Evolutionary conservation across 2,329 filamentous ascomycete genomes (phyloP).

Genomic region (Colletotrichum sp.): DNA sequence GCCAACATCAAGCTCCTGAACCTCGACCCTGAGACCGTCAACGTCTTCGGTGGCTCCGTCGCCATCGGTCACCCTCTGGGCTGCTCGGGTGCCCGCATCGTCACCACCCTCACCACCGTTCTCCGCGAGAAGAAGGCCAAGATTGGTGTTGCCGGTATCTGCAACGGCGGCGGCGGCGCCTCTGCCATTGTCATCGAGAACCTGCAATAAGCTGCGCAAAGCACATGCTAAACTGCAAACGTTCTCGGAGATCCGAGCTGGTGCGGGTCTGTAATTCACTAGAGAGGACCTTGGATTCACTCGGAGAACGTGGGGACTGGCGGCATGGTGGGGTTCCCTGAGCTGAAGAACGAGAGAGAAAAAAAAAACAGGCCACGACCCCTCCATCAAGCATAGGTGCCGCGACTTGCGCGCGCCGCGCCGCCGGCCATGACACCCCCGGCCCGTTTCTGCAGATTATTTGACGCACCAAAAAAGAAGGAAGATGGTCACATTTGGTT

Average conservation of each 20-base stretch:
- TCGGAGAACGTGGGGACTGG: neutral
- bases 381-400: neutral
- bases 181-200: constrained; percentile 91
- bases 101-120: constrained; percentile 88
- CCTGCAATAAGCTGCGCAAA: constrained; percentile 51
- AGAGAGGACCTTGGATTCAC: neutral
- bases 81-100: constrained; percentile 90
- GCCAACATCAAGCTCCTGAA: constrained; percentile 94
- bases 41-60: constrained; percentile 93
- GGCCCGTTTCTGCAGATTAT: neutral
- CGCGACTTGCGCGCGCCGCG: neutral
- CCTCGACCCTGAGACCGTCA: constrained; percentile 84
- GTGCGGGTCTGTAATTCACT: neutral
- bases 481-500: neutral
- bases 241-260: constrained; percentile 7
- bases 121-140: constrained; percentile 90
- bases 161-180: constrained; percentile 96
- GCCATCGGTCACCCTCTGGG: constrained; percentile 95
- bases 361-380: neutral
- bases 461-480: neutral
- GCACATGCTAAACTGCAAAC: neutral
- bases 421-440: neutral
- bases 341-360: neutral
- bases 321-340: neutral
- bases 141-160: constrained; percentile 93